Evolutionary conservation across 176 grass and related monocot species (phyloP), one percentile per base, ranked within the genome.

Genomic region (Tillandsia fasciculata): DNA sequence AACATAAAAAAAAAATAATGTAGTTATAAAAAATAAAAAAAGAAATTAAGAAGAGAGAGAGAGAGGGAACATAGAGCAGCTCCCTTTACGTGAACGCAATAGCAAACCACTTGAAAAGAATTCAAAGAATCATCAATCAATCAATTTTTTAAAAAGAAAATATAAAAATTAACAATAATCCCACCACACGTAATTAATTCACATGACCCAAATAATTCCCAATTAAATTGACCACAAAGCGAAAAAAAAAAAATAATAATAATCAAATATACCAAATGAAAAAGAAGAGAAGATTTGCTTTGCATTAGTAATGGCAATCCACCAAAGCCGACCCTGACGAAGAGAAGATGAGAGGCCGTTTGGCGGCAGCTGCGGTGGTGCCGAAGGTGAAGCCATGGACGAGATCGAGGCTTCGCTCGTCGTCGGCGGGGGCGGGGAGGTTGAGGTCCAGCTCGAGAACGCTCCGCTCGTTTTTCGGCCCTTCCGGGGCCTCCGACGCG

Each of bases 401-500:
- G 12, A 72, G 70, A 3, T 49, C 53, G 61, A 51, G 26, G 29
- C 70, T 18, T 26, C 24, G 17, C 54, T 11, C 12, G 7, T 63
- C 67, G 27, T 84, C 75, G 64, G 73, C 50, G 0, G 87, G 87
- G 8, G 91, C 91, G 0, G 91, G 91, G 76, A 96, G 77, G 83
- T 96, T 96, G 59, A 96, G 85, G 80, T 96, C 91, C 14, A 96
- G 71, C 59, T 86, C 85, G 12, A 91, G 81, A 17, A 86, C 70
- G 65, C 70, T 88, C 82, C 86, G 78, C 85, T 96, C 88, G 85
- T 77, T 86, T 24, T 59, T 54, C 53, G 65, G 53, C 29, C 10
- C 74, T 63, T 72, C 75, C 12, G 29, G 49, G 52, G 29, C 61
- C 66, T 67, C 50, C 12, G 12, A 33, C 18, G 53, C 56, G 12